A percentile compares a stretch with the other conserved stretches of the same genome.
These are phyloP conservation scores for Asparagopsis taxiformis DNA, from an alignment of 31 red algal genomes.

Conservation along the genomic window DNA sequence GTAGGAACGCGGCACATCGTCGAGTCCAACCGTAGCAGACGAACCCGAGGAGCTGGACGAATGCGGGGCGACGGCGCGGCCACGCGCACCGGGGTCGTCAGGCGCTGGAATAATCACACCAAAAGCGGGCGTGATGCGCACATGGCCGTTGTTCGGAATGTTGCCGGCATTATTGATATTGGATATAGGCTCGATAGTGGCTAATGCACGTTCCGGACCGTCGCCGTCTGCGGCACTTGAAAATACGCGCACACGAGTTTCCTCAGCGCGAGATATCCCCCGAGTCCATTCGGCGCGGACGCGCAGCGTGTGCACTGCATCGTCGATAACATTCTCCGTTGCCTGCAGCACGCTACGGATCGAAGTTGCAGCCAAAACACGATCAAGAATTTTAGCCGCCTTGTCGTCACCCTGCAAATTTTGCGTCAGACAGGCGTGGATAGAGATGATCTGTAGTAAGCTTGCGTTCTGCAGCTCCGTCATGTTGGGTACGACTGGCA, in stretches of 20 bases:
- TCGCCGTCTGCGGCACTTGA: constrained; percentile 63
- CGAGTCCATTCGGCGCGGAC: constrained; percentile 70
- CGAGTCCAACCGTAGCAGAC: constrained; percentile 37
- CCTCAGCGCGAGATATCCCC: constrained; percentile 35
- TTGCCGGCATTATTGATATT: constrained; percentile 48
- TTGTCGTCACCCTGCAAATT: constrained; percentile 9
- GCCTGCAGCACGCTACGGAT: constrained; percentile 14
- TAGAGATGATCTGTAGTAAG: constrained; percentile 49
- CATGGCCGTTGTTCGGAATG: constrained; percentile 32
- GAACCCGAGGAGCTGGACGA: constrained; percentile 14
- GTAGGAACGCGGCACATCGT: constrained; percentile 75
- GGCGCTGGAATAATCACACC: constrained; percentile 73
- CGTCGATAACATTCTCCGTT: constrained; percentile 52
- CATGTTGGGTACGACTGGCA: constrained; percentile 2
- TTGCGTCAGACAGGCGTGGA: constrained; percentile 38
- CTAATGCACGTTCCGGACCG: constrained; percentile 53
- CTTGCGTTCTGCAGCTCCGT: constrained; percentile 7
- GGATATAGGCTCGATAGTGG: constrained; percentile 70
- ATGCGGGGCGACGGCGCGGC: constrained; percentile 38
- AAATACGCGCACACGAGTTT: constrained; percentile 53
- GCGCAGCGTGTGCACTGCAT: constrained; percentile 41
- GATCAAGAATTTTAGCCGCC: constrained; percentile 27
- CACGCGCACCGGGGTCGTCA: constrained; percentile 56
- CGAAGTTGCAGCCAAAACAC: constrained; percentile 14
- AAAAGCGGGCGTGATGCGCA: constrained; percentile 70